Evolutionary conservation across 148 eudicot species (phyloP).

Genomic region (Fagopyrum tataricum): DNA sequence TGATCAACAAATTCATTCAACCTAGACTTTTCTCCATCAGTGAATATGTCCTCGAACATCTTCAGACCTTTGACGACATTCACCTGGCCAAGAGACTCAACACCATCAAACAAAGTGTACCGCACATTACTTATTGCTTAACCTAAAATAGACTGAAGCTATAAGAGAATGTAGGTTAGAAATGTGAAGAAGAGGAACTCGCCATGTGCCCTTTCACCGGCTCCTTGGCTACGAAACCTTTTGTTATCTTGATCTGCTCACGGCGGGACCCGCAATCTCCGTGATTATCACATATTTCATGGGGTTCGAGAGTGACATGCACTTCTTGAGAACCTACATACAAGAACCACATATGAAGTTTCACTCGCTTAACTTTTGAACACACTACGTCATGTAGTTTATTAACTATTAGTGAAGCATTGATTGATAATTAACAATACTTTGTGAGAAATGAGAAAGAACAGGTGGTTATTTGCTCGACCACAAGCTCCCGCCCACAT

Average conservation of each 20-base stretch:
- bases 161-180: not conserved
- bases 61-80: constrained; percentile 95
- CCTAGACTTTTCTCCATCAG: constrained; percentile 58
- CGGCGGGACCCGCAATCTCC: constrained; percentile 66
- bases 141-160: not conserved
- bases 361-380: no score
- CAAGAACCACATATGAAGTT: not conserved
- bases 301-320: constrained; percentile 37
- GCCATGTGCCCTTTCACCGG: constrained; percentile 93
- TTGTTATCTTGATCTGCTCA: constrained; percentile 76
- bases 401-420: no score
- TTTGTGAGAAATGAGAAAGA: no score
- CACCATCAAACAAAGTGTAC: not conserved
- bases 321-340: constrained; percentile 77
- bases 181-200: constrained; percentile 36
- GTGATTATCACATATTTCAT: constrained; percentile 70
- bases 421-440: no score
- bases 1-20: constrained; percentile 59
- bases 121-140: not conserved
- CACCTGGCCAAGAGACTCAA: constrained; percentile 38
- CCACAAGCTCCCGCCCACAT: no score
- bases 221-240: constrained; percentile 97
- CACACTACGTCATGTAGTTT: no score
- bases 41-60: constrained; percentile 71
- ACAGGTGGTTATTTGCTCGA: no score